phyloP scores from a whole-genome alignment of 495 filamentous ascomycete species.

The Tetracladium setigerum region DNA sequence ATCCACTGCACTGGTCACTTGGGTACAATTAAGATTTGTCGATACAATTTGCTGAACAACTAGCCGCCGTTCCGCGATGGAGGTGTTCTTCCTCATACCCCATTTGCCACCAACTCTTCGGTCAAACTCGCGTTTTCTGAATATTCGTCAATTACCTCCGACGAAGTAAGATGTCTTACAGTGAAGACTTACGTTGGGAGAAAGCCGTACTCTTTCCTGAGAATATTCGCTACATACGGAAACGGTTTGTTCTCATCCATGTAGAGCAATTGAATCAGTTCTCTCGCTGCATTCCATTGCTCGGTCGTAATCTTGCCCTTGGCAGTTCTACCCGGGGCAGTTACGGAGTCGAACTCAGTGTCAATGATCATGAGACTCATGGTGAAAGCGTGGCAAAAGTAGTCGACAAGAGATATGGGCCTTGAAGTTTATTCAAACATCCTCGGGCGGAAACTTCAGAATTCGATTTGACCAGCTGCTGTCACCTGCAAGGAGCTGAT shows the following conservation, averaged over 20 bases:
- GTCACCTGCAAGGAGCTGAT: no score
- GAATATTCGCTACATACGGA: not conserved
- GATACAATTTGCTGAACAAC: not conserved
- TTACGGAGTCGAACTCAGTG: constrained; percentile 9
- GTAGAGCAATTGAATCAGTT: not conserved
- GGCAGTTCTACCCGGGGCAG: constrained; percentile 6
- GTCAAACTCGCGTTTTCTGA: constrained; percentile 3
- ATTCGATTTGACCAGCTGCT: no score
- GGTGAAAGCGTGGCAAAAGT: not conserved
- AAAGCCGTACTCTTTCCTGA: not conserved
- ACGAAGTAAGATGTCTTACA: no score
- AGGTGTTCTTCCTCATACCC: constrained; percentile 3
- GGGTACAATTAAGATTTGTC: not conserved
- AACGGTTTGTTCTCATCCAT: constrained; percentile 4
- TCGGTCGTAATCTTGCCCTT: not conserved
- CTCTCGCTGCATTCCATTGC: not conserved
- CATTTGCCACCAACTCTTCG: constrained; percentile 1
- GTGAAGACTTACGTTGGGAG: not conserved
- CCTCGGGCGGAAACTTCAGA: no score
- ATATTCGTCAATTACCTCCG: not conserved
- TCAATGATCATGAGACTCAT: constrained; percentile 12
- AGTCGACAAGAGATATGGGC: no score
- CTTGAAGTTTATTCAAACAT: no score
- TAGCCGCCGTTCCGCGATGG: not conserved
- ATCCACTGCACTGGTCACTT: not conserved